Evolutionary conservation across 352 stramenopile genomes (phyloP).

Genomic region (Halophytophthora batemanensis): DNA sequence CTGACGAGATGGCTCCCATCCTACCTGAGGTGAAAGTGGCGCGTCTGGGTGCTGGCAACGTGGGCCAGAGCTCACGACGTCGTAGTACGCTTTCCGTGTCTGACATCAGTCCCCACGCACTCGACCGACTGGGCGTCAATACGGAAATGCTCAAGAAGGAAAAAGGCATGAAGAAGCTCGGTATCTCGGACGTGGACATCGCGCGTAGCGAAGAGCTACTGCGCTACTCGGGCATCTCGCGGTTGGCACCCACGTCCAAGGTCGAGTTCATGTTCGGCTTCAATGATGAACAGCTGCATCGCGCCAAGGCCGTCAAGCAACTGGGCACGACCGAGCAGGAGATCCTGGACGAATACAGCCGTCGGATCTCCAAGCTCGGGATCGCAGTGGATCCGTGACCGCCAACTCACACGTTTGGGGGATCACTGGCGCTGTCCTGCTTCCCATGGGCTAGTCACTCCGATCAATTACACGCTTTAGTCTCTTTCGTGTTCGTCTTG

Average conservation of each 20-base stretch:
- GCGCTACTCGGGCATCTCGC: slow-evolving; percentile 46
- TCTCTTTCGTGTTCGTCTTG: too few relatives aligned
- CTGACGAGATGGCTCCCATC: slow-evolving; percentile 19
- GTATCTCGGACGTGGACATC: slow-evolving; percentile 67
- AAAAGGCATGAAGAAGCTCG: slow-evolving; percentile 76
- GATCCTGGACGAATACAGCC: slow-evolving; percentile 61
- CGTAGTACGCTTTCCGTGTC: slow-evolving; percentile 27
- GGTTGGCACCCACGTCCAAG: slow-evolving; percentile 31
- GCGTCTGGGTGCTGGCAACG: slow-evolving; percentile 8
- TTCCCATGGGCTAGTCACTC: too few relatives aligned
- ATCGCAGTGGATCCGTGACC: too few relatives aligned
- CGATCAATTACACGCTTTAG: too few relatives aligned
- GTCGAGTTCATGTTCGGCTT: slow-evolving; percentile 66
- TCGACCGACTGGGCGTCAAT: slow-evolving; percentile 61
- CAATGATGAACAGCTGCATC: slow-evolving; percentile 54
- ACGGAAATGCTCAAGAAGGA: slow-evolving; percentile 62
- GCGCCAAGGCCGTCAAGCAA: slow-evolving; percentile 51
- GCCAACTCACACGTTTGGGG: too few relatives aligned
- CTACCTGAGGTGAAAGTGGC: slow-evolving; percentile 7
- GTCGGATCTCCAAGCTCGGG: slow-evolving; percentile 46
- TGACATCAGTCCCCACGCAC: slow-evolving; percentile 41
- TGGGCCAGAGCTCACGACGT: slow-evolving; percentile 12
- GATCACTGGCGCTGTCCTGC: too few relatives aligned
- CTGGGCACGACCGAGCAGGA: slow-evolving; percentile 60
- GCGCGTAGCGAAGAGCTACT: slow-evolving; percentile 44